Conservation (phyloP, 164 flowering plant species). For the Paratinospora sagittata region DNA sequence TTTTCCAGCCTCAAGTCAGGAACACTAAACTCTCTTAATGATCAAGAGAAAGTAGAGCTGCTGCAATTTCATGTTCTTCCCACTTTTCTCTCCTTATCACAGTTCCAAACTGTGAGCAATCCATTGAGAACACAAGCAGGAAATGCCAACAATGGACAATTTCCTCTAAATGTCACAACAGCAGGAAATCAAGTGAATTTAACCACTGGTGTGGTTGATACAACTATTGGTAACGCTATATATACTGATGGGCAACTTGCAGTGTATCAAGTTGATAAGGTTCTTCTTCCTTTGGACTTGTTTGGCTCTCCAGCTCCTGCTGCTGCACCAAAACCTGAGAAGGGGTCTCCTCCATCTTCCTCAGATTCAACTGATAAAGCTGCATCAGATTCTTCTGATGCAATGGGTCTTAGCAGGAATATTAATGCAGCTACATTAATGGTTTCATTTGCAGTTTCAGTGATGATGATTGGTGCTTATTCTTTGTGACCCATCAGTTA, state of each 20-base stretch:
- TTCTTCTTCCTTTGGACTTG: conserved; percentile 56
- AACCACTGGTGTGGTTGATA: conserved; percentile 52
- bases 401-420: neutral
- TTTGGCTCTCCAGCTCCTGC: conserved; percentile 54
- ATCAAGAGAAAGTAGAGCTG: conserved; percentile 49
- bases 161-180: conserved; percentile 65
- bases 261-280: conserved; percentile 72
- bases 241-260: conserved; percentile 58
- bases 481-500: conserved; percentile 6
- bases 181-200: conserved; percentile 56
- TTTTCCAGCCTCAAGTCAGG: conserved; percentile 60
- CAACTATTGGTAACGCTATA: conserved; percentile 45
- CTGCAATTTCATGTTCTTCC: conserved; percentile 73
- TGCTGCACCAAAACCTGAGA: conserved; percentile 27
- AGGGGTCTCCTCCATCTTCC: conserved; percentile 25
- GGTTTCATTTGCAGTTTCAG: conserved; percentile 15
- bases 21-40: conserved; percentile 56
- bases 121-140: conserved; percentile 86
- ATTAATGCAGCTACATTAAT: neutral
- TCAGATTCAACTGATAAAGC: conserved; percentile 12
- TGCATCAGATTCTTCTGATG: conserved; percentile 23
- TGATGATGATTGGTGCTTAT: conserved; percentile 8
- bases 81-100: conserved; percentile 31
- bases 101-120: conserved; percentile 79
- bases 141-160: conserved; percentile 30